phyloP scores from a whole-genome alignment of 768 basidiomycete genomes.

The Amanita pseudoporphyria region DNA sequence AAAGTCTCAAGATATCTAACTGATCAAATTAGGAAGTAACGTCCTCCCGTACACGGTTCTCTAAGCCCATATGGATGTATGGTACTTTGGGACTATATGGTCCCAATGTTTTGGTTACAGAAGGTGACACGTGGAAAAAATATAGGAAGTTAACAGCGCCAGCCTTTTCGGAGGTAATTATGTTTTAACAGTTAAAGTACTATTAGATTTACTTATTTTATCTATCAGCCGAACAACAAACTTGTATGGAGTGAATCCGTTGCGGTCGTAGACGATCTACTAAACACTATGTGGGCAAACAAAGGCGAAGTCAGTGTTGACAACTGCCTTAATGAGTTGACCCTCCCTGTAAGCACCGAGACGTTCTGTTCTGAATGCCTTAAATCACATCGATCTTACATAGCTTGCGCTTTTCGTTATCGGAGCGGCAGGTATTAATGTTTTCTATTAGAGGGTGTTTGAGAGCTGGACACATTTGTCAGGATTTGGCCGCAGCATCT shows the following conservation, averaged over 20 bases:
- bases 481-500: slow-evolving; percentile 44
- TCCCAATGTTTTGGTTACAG: slow-evolving; percentile 52
- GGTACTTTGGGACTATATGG: slow-evolving; percentile 40
- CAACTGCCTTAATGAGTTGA: slow-evolving; percentile 37
- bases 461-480: neutral
- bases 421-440: slow-evolving; percentile 35
- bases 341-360: slow-evolving; percentile 33
- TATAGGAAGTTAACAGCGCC: slow-evolving; percentile 54
- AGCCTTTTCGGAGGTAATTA: slow-evolving; percentile 51
- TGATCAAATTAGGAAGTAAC: slow-evolving; percentile 34
- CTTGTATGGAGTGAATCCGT: slow-evolving; percentile 40
- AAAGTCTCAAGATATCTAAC: neutral
- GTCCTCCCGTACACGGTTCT: slow-evolving; percentile 39
- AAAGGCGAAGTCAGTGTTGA: slow-evolving; percentile 30
- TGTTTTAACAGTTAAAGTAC: neutral
- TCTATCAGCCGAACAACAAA: slow-evolving; percentile 32
- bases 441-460: neutral
- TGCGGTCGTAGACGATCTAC: slow-evolving; percentile 31
- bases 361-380: neutral
- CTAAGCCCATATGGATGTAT: slow-evolving; percentile 45
- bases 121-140: slow-evolving; percentile 57
- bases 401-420: slow-evolving; percentile 51
- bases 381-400: slow-evolving; percentile 2
- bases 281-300: slow-evolving; percentile 38
- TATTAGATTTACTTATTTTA: neutral